Base-by-base conservation (phyloP, 73 alveolate species). In the Breviolum minutum region DNA sequence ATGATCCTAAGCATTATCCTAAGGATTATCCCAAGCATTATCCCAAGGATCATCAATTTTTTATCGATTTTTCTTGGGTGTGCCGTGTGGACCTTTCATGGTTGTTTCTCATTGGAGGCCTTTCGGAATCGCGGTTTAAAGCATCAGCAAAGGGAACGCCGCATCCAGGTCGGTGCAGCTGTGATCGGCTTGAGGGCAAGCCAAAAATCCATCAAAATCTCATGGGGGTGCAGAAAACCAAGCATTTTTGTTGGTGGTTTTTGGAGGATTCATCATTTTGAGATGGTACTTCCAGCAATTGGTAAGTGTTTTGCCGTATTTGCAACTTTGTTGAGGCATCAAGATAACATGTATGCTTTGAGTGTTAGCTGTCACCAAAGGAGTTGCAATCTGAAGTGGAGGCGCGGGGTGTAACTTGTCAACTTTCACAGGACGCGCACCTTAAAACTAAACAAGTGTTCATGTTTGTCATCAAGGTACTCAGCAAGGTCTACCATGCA, bases 81-180 rank as follows among this genome's bases (percentile, higher is more conserved):
- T n/a, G n/a, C n/a, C n/a, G n/a, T n/a, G 17, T 22, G n/a, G 24
- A 14, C 1, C 5, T 24, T 19, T 40, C 85, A 74, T 24, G 60
- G 60, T 60, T 11, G 54, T 74, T 74, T 74, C 5, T 22, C 85
- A 17, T 24, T 80, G 32, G 89, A 91, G 97, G 97, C 63, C 40
- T 88, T 54, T 62, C 97, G 97, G 64, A 71, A 64, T 63, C 30
- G 97, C 32, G 97, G 64, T 24, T 54, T 62, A 62, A 70, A 91
- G 63, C 97, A 91, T 73, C 97, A 91, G 97, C 83, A 91, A 63
- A 71, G 97, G 16, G 97, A 91, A 77, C 97, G 97, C n/a, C 97
- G 88, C 63, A 91, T 91, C 87, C 97, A 91, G 97, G 97, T n/a
- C 12, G 29, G n/a, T 14, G 60, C 24, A 0, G 19, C 63, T n/a